Evolutionary conservation across 148 eudicot species (phyloP).

Genomic region (Nepenthes gracilis): DNA sequence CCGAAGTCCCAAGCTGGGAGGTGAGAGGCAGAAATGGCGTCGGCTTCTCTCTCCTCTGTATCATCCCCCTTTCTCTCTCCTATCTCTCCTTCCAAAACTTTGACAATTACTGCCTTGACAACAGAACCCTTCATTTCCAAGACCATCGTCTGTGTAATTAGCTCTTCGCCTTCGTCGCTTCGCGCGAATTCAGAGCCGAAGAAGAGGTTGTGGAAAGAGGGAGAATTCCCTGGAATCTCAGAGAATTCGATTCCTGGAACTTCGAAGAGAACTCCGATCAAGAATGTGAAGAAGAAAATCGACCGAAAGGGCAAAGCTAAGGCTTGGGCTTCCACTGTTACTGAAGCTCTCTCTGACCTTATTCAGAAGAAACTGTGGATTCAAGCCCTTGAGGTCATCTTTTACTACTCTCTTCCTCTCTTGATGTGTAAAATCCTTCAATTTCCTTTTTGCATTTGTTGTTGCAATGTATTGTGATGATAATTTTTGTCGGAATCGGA

Average conservation of each 20-base stretch:
- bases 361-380: slow-evolving; percentile 71
- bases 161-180: slow-evolving; percentile 12
- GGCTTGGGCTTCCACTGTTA: slow-evolving; percentile 83
- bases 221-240: slow-evolving; percentile 57
- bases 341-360: slow-evolving; percentile 67
- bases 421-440: background rate
- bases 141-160: slow-evolving; percentile 12
- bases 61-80: slow-evolving; percentile 37
- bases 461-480: background rate
- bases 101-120: slow-evolving; percentile 7
- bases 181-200: slow-evolving; percentile 18
- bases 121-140: slow-evolving; percentile 3
- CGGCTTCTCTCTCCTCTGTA: slow-evolving; percentile 30
- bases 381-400: slow-evolving; percentile 67
- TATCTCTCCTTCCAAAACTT: slow-evolving; percentile 12
- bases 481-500: background rate
- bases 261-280: slow-evolving; percentile 33
- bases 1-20: too few relatives aligned
- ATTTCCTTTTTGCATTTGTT: background rate
- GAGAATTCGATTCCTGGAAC: slow-evolving; percentile 26
- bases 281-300: slow-evolving; percentile 69
- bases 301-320: slow-evolving; percentile 46
- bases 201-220: slow-evolving; percentile 66
- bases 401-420: background rate
- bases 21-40: slow-evolving; percentile 10